Base-by-base conservation (phyloP, 371 early-diverging fungal species). In the Circinella umbellata region DNA sequence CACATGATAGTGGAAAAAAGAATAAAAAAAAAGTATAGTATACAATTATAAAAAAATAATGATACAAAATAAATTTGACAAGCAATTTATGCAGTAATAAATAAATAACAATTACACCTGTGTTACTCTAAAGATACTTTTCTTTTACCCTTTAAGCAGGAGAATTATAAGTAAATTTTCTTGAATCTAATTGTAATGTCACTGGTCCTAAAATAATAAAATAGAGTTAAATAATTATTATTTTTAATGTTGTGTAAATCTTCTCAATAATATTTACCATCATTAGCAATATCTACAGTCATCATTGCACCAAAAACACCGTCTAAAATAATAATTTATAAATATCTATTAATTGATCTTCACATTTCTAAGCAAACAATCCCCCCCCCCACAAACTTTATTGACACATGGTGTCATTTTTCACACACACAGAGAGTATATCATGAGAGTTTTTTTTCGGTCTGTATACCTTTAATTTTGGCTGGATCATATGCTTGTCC, bases 291-390 rank as follows among this genome's bases (percentile, higher is more conserved):
- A 48, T 86, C 86, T 15, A 97, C 96, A 62, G 85, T 66, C 96
- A 96, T 95, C 95, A 92, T 92, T 6, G 90, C 94, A 8, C 94
- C 93, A 78, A 94, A 93, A 60, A 79, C 84, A 9, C 93, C 95
- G 76, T 93, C 92, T 90, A 71, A 15, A 42, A 42, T 42, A 11
- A 1, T 1, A 42, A 42, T 42, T 2, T 9, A 42, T 42, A 42
- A 42, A 42, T 42, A 42, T 27, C 2, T 27, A 27, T 27, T 27
- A 27, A 27, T 27, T 27, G 27, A 27, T 27, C 27, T 2, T 2
- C 0, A 27, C 27, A 27, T 27, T 27, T 27, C 27, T 27, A 27
- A 27, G 1, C 27, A 27, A 27, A 27, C 54, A 63, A 34, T n/a
- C 36, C 15, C 66, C 15, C 38, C 39, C 18, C 36, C 38, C 64